Base-by-base conservation (phyloP, 371 early-diverging fungal genomes). In the Sporodiniella umbellata region DNA sequence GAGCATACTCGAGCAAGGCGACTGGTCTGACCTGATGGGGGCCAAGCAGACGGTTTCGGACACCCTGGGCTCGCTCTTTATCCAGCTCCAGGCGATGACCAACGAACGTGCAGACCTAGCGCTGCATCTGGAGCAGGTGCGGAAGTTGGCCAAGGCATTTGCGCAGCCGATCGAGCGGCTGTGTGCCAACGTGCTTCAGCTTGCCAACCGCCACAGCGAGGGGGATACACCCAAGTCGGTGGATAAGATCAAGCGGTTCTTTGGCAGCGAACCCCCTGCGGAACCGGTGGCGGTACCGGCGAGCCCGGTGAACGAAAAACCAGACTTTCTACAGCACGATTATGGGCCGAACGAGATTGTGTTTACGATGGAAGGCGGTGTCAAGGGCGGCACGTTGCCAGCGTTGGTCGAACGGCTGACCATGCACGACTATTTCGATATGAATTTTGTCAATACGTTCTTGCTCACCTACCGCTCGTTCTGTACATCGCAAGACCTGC, bases 381-480 rank as follows among this genome's bases (percentile, higher is more conserved):
- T 96, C 50, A 88, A 87, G 53, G 94, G 94, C 42, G 95, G 95
- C 22, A 94, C 93, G 1, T 59, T 94, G 11, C 50, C 67, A 2
- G 91, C 90, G 0, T 75, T 96, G 1, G 80, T 94, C 2, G 95
- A 94, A 71, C 77, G 93, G 5, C 70, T 95, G 53, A 95, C 95
- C 0, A 65, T 86, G 21, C 95, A 95, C 51, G 93, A 93, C 54
- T 77, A 72, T 11, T 58, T 83, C 18, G 87, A 84, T 54, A 73
- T 62, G 62, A 79, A 78, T 44, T 94, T 90, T 66, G 81, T 84
- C 40, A 81, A 78, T n/a, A 86, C 90, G 0, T 94, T 96, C 73
- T 55, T 96, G 55, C 73, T 96, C 62, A 93, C 92, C 10, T 95
- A 92, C 68, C 90, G 89, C 15, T 86, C 88, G 22, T 95, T 95